Percentiles rank a stretch among this genome's conserved stretches.
phyloP scores from a whole-genome alignment of 225 moss, liverwort and hornwort genomes.

The Thuidium tamariscinum region DNA sequence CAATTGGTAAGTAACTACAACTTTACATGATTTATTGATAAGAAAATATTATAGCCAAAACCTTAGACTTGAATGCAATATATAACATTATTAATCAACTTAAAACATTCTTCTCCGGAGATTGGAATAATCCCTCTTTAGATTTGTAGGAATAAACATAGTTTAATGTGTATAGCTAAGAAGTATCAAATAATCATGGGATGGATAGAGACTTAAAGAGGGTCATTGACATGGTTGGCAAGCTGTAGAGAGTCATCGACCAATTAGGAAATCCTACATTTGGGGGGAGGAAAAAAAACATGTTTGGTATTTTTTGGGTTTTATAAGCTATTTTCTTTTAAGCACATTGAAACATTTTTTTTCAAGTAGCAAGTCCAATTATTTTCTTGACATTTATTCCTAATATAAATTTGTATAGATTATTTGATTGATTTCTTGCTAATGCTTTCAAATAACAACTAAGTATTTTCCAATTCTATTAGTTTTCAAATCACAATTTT shows the following conservation, averaged over 20 bases:
- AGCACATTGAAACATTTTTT: not conserved
- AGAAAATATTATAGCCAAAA: not conserved
- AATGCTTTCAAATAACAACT: not conserved
- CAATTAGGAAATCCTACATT: rapidly evolving
- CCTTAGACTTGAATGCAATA: not conserved
- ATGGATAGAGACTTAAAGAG: not conserved
- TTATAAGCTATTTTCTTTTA: no score
- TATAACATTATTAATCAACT: not conserved
- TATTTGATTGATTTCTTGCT: not conserved
- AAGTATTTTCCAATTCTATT: rapidly evolving
- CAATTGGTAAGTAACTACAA: not conserved
- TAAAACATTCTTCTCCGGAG: rapidly evolving
- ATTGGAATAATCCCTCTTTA: not conserved
- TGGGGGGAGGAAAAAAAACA: rapidly evolving
- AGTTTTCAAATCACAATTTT: no score
- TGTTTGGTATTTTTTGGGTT: not conserved
- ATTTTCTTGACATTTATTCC: not conserved
- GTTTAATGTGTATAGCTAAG: rapidly evolving
- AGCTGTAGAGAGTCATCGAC: not conserved
- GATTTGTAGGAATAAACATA: not conserved
- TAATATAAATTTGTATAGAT: not conserved
- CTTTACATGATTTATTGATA: not conserved
- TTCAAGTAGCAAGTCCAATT: rapidly evolving
- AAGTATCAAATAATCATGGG: not conserved
- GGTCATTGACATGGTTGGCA: no score